Conservation (phyloP, 2,329 filamentous ascomycete species). For the Nannizzia gypsea region DNA sequence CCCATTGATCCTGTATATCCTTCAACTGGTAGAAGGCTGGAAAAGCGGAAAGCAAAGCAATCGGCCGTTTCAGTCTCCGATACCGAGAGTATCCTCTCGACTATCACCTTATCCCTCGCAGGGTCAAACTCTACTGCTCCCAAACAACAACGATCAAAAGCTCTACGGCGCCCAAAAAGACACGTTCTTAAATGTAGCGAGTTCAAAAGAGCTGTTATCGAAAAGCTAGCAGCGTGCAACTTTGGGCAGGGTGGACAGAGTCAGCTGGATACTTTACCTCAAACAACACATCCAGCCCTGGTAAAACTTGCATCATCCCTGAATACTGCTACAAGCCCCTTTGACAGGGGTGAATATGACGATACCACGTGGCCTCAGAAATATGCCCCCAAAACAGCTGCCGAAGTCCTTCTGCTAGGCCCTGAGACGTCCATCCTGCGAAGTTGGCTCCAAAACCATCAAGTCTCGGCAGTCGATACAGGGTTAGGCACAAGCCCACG, state of each 20-base stretch:
- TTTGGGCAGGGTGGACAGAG: not conserved
- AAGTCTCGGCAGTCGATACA: constrained; percentile 63
- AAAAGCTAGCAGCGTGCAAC: not conserved
- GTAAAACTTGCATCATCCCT: constrained; percentile 49
- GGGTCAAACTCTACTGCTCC: not conserved
- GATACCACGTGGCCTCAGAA: constrained; percentile 65
- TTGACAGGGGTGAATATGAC: constrained; percentile 69
- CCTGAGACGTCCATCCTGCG: constrained; percentile 59
- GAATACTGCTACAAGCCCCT: constrained; percentile 56
- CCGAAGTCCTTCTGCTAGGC: constrained; percentile 63
- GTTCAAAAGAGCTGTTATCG: not conserved
- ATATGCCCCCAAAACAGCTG: constrained; percentile 59
- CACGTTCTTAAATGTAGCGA: not conserved
- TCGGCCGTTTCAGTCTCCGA: constrained; percentile 23
- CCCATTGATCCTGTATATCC: not conserved
- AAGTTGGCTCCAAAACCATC: constrained; percentile 69
- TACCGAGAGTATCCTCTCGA: constrained; percentile 24
- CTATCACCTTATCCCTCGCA: not conserved
- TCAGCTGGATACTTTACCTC: not conserved
- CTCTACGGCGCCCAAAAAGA: constrained; percentile 7
- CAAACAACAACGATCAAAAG: not conserved
- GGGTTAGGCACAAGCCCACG: constrained; percentile 21
- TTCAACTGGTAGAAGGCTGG: constrained; percentile 4
- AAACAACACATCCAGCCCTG: constrained; percentile 46
- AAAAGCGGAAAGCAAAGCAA: constrained; percentile 30